Base-by-base conservation (phyloP, 371 early-diverging fungal genomes). In the Apophysomyces trapeziformis region DNA sequence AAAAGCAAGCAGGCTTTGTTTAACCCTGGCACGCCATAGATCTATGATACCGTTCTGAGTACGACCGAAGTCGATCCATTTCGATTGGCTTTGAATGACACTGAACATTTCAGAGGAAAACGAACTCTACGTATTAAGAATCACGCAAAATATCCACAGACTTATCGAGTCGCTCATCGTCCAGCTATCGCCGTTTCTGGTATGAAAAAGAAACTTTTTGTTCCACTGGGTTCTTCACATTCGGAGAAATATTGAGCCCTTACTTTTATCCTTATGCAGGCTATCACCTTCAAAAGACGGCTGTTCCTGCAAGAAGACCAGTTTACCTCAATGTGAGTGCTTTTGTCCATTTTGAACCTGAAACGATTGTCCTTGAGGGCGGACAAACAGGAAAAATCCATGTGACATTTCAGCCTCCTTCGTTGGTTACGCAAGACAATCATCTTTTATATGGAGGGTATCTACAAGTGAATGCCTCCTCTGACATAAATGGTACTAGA, bases 1-100 rank as follows among this genome's bases (percentile, higher is more conserved):
- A 6, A 62, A 7, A 47, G 26, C 18, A 37, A 12, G 12, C n/a
- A 45, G 32, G 32, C 32, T 26, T 26, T 26, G 32, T 26, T 26
- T 26, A 26, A 26, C 32, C 41, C 5, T 41, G 1, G 41, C 41
- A 13, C 1, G 8, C 21, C 43, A 13, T n/a, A 67, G 63, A 43
- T 62, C 2, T 60, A 70, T 47, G 21, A 70, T 57, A 35, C 70
- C n/a, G 63, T 70, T 37, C 16, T 9, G 36, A 57, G 61, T 14
- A 13, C 58, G 7, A 46, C 16, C 5, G 21, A 41, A 3, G 54
- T 69, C 12, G 39, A 60, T 9, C 70, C 70, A 14, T 62, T 50
- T 18, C 50, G 14, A 1, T 36, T 70, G n/a, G 12, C 70, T 7
- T 54, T 70, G 14, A 70, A 70, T 63, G 70, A 70, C 21, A 66